Conservation (phyloP, 108 stramenopile genomes). For the Discostella pseudostelligera region DNA sequence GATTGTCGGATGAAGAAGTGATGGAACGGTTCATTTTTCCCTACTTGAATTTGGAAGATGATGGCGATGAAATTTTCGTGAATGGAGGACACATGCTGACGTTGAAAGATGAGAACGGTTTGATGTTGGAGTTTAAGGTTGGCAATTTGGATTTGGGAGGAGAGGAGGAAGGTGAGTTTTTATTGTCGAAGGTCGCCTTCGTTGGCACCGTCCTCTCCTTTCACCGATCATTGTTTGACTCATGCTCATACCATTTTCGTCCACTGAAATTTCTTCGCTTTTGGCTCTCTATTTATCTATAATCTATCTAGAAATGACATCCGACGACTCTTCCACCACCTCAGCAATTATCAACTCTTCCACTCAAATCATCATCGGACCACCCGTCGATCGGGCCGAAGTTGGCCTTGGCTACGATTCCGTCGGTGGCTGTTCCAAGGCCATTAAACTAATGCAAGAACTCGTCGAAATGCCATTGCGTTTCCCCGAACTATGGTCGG, state of each 20-base stretch:
- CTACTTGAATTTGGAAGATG: constrained; percentile 59
- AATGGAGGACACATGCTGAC: constrained; percentile 64
- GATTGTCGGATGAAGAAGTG: constrained; percentile 65
- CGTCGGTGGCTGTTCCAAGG: constrained; percentile 91
- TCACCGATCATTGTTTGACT: too few species aligned
- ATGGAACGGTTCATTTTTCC: constrained; percentile 68
- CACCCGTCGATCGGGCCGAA: constrained; percentile 57
- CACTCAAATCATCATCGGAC: constrained; percentile 63
- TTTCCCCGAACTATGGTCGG: constrained; percentile 95
- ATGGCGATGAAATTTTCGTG: constrained; percentile 41
- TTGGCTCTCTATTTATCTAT: background rate
- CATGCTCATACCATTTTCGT: too few species aligned
- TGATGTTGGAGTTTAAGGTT: constrained; percentile 70
- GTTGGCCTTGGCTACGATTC: constrained; percentile 94
- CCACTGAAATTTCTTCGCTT: too few species aligned
- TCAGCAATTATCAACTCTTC: constrained; percentile 55
- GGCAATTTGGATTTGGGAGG: constrained; percentile 65
- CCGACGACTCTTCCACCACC: background rate
- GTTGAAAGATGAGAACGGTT: constrained; percentile 62
- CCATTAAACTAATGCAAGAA: constrained; percentile 91
- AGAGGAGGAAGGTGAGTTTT: constrained; percentile 31
- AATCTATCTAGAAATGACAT: background rate
- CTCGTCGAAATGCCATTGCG: constrained; percentile 96
- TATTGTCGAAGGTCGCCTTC: constrained; percentile 17
- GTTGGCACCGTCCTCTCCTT: background rate